Percentiles rank a stretch among this genome's conserved stretches.
Evolutionary conservation across 768 basidiomycete species (phyloP).

Genomic region (Serendipita sp.): DNA sequence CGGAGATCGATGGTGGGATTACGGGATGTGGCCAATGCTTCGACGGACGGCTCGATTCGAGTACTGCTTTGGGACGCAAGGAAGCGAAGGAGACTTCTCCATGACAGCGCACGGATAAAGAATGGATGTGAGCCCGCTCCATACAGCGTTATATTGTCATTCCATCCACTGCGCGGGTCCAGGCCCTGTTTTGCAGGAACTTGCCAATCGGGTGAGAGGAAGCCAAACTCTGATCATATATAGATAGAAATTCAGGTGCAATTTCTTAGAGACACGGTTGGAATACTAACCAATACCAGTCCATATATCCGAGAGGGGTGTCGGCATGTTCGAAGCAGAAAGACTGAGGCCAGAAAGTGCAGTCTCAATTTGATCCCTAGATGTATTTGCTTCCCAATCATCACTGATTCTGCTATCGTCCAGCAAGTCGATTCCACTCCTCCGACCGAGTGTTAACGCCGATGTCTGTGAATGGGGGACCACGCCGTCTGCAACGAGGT

Average conservation of each 20-base stretch:
- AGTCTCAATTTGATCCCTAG: neutral
- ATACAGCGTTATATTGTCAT: neutral
- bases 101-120: neutral
- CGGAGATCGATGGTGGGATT: constrained; percentile 4
- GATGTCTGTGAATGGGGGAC: too few relatives aligned
- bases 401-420: neutral
- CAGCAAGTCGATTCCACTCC: neutral
- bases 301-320: neutral
- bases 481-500: neutral
- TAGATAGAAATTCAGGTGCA: too few relatives aligned
- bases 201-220: neutral
- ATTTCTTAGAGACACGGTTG: too few relatives aligned
- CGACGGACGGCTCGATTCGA: neutral
- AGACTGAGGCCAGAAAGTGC: neutral
- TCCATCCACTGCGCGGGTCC: neutral
- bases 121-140: neutral
- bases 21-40: neutral
- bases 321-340: too few relatives aligned
- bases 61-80: neutral
- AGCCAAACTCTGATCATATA: neutral
- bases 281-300: neutral
- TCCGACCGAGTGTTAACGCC: too few relatives aligned
- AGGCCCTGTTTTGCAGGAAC: neutral
- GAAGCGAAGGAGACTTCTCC: neutral
- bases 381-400: neutral